Evolutionary conservation across 1,139 yeast species (phyloP).

Genomic region (Scheffersomyces quercinus): DNA sequence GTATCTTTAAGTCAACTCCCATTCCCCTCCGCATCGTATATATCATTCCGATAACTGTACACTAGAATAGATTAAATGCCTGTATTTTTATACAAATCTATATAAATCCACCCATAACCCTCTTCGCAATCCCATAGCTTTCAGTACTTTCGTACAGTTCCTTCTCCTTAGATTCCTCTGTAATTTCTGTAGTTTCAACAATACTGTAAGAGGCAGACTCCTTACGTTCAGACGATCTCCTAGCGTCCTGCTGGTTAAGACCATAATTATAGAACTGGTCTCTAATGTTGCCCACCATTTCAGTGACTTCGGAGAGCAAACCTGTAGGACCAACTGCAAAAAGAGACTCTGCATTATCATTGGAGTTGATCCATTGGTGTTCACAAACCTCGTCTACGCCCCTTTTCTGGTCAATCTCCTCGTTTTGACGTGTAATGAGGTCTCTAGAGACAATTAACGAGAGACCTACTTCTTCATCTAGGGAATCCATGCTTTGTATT

Average conservation of each 20-base stretch:
- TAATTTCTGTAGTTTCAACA: too few relatives aligned
- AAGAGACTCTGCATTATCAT: constrained; percentile 48
- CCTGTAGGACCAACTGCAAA: constrained; percentile 76
- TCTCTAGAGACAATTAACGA: constrained; percentile 38
- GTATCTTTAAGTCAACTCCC: too few relatives aligned
- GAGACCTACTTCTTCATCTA: constrained; percentile 31
- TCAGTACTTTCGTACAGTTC: background rate
- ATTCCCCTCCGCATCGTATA: too few relatives aligned
- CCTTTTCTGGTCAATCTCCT: constrained; percentile 30
- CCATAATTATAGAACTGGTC: constrained; percentile 39
- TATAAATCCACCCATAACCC: constrained; percentile 14
- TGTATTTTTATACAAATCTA: constrained; percentile 2
- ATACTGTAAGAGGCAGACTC: too few relatives aligned
- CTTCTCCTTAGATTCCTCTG: too few relatives aligned
- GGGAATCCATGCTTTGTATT: constrained; percentile 15
- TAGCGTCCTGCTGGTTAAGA: constrained; percentile 3
- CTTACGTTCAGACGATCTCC: background rate
- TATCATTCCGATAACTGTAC: too few relatives aligned
- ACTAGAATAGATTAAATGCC: too few relatives aligned
- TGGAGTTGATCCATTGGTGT: constrained; percentile 53
- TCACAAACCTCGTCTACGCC: constrained; percentile 13
- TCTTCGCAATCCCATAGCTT: constrained; percentile 1
- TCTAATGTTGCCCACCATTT: constrained; percentile 41
- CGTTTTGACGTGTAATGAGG: constrained; percentile 33
- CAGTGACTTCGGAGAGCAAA: constrained; percentile 61